Conservation (phyloP, 495 filamentous ascomycete genomes). For the Umbilicaria muhlenbergii region DNA sequence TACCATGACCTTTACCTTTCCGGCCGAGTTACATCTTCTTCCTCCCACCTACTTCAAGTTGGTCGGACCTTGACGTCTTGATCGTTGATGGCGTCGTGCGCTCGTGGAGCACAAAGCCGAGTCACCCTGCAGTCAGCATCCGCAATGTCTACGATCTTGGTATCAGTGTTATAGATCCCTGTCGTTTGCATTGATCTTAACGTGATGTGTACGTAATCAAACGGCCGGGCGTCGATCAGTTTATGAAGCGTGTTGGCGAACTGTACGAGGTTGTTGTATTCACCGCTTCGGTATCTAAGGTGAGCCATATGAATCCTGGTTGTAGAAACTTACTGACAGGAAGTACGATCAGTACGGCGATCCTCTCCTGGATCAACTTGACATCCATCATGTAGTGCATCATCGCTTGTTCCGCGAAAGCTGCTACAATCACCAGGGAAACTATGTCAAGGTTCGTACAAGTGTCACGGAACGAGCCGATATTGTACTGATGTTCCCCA, state of each 20-base stretch:
- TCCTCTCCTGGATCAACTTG: constrained; percentile 87
- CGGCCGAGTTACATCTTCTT: too few relatives aligned
- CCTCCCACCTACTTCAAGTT: too few relatives aligned
- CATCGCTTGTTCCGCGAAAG: constrained; percentile 95
- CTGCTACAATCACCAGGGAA: constrained; percentile 98
- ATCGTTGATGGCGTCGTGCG: too few relatives aligned
- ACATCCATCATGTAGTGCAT: constrained; percentile 94
- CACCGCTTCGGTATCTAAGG: constrained; percentile 96
- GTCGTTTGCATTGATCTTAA: background rate
- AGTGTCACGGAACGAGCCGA: background rate
- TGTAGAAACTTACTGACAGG: background rate
- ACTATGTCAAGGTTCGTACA: constrained; percentile 74
- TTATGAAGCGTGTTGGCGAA: constrained; percentile 97
- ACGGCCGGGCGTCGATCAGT: constrained; percentile 88
- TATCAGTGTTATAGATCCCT: too few relatives aligned
- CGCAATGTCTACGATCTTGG: too few relatives aligned
- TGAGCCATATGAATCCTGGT: constrained; percentile 24
- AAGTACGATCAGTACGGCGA: constrained; percentile 63
- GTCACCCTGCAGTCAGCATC: too few relatives aligned
- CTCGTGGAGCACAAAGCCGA: too few relatives aligned
- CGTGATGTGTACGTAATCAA: constrained; percentile 70
- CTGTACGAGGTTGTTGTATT: constrained; percentile 98
- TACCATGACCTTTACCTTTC: too few relatives aligned
- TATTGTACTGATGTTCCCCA: constrained; percentile 16
- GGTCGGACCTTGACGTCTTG: too few relatives aligned